Base-by-base conservation (phyloP, 2,329 filamentous ascomycete species). In the Aphanocladium album region DNA sequence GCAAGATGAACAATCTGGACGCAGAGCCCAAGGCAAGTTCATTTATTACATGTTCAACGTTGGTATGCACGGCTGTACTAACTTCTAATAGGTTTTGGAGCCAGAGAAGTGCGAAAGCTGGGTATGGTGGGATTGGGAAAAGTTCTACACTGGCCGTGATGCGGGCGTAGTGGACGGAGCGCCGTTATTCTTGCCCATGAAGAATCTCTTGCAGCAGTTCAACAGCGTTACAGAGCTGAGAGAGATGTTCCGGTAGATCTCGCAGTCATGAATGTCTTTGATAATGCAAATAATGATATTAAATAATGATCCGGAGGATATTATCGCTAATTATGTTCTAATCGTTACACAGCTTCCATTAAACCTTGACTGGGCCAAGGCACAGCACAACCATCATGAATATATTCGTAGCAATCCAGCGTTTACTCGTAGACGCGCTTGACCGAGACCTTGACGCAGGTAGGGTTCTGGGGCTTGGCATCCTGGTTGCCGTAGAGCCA, bases 11-110 rank as follows among this genome's bases (percentile, higher is more conserved):
- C 0, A 78, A 84, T 27, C 74, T 78, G 17, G 64, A 67, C 0
- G 78, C 78, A 27, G 71, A 82, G 64, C 82, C 88, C 0, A 60
- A 79, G 77, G 87, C 89, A 62, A 67, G 78, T 51, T 5, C 30
- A 30, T 30, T 8, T 2, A n/a, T 23, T 2, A n/a, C n/a, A n/a
- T 16, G 5, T 19, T 50, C 16, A 14, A n/a, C 27, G 7, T 4
- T 9, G 14, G 2, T 14, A n/a, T 27, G 43, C 11, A 9, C 19
- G 12, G 11, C 27, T 19, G 17, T 46, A 37, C 21, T 45, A 41
- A 60, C 47, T 49, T 23, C 33, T 9, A 51, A 5, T 30, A 67
- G 78, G 65, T 76, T 9, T 66, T 76, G 52, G 82, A 85, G 60
- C 77, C 78, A 0, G 67, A 80, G 1, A 84, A 85, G 67, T 83